Percentiles rank a stretch among this genome's conserved stretches.
These are phyloP conservation scores for Neolentinus lepideus DNA, from an alignment of 1,284 basidiomycete species.

Conservation along the genomic window DNA sequence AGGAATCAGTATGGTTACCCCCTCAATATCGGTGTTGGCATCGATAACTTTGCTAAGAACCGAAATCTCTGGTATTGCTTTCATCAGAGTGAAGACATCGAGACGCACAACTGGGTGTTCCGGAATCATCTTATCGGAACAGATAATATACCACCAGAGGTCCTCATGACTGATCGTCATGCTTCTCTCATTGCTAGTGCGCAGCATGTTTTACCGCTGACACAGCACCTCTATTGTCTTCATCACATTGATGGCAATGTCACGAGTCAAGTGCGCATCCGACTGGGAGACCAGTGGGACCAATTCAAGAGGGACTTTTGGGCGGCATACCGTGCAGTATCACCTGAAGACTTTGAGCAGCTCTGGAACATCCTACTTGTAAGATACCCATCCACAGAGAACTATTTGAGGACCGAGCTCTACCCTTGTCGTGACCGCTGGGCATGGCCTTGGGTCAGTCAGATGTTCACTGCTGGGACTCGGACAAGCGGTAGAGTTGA, in stretches of 20 bases:
- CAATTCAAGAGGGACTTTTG: not conserved
- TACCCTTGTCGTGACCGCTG: not conserved
- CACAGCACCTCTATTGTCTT: not conserved
- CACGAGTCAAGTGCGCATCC: not conserved
- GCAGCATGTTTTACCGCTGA: not conserved
- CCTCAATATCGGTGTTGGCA: constrained; percentile 22
- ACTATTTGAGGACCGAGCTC: not conserved
- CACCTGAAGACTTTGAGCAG: not conserved
- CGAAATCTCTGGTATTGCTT: constrained; percentile 10
- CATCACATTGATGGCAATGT: not conserved
- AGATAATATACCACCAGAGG: not conserved
- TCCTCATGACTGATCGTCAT: not conserved
- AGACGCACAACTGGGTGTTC: constrained; percentile 19
- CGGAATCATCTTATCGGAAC: constrained; percentile 12
- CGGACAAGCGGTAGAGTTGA: not conserved
- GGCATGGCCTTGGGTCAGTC: not conserved
- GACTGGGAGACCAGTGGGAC: not conserved
- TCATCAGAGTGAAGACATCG: constrained; percentile 16
- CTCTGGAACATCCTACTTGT: not conserved
- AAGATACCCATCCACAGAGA: not conserved
- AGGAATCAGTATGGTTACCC: constrained; percentile 21
- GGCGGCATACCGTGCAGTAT: not conserved
- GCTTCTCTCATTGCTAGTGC: not conserved
- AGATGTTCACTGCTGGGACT: not conserved
- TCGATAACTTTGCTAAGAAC: constrained; percentile 15